Evolutionary conservation across 768 basidiomycete genomes (phyloP).

Genomic region (Termitomyces sp.): DNA sequence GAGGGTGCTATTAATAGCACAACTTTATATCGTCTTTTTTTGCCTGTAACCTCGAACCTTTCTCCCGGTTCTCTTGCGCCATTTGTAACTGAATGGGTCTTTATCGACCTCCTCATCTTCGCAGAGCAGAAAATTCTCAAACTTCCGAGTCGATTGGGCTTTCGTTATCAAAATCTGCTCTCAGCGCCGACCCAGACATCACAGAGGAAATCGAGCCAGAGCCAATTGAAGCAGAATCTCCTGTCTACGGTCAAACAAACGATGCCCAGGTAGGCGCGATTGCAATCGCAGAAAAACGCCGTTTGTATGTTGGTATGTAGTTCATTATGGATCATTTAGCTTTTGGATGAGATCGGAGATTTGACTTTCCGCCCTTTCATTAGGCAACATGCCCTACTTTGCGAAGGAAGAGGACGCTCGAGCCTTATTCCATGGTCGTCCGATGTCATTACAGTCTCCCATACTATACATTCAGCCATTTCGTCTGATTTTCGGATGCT

Average conservation of each 20-base stretch:
- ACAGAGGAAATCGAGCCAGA: neutral
- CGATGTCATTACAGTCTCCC: neutral
- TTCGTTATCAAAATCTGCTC: neutral
- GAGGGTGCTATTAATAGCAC: neutral
- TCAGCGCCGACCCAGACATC: neutral
- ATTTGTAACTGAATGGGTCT: neutral
- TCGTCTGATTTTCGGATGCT: neutral
- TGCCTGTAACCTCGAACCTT: neutral
- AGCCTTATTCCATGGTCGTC: neutral
- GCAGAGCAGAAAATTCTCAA: neutral
- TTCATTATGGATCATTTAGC: too few species aligned
- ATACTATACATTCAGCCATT: neutral
- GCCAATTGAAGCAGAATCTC: neutral
- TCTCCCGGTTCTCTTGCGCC: neutral
- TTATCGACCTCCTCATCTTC: neutral
- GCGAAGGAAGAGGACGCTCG: neutral
- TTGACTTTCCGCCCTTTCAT: neutral
- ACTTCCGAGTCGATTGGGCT: neutral
- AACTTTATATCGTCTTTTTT: neutral
- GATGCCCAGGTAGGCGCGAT: neutral
- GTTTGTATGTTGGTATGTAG: neutral
- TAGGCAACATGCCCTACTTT: neutral
- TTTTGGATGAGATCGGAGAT: too few species aligned
- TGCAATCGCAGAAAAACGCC: neutral
- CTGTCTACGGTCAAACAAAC: neutral